These are phyloP conservation scores for Melanomma pulvis-pyrius DNA, from an alignment of 495 filamentous ascomycete genomes.

Conservation along the genomic window DNA sequence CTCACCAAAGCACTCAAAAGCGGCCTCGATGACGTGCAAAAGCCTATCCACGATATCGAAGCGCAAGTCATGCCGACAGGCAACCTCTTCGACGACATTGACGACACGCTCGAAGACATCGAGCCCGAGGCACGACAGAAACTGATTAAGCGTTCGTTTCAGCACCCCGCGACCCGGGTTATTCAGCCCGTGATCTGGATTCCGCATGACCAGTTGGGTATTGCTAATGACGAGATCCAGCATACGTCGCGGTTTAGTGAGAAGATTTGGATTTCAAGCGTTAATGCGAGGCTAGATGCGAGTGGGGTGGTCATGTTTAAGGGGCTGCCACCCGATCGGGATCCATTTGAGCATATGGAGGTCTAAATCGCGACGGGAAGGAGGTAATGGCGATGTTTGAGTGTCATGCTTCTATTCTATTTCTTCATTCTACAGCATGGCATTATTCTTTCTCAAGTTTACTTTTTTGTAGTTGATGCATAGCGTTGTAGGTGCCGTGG, in stretches of 20 bases:
- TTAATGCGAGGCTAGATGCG: constrained; percentile 82
- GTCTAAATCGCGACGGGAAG: constrained; percentile 9
- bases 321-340: constrained; percentile 81
- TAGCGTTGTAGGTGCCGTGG: neutral
- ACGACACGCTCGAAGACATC: constrained; percentile 92
- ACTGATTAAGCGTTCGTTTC: constrained; percentile 85
- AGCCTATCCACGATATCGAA: constrained; percentile 59
- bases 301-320: constrained; percentile 86
- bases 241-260: constrained; percentile 75
- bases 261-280: constrained; percentile 92
- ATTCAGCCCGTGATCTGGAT: constrained; percentile 92
- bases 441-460: neutral
- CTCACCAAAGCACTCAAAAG: constrained; percentile 22
- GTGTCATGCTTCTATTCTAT: neutral
- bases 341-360: constrained; percentile 40
- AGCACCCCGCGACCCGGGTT: constrained; percentile 84
- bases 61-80: constrained; percentile 71
- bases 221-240: constrained; percentile 87
- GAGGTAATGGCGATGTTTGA: neutral
- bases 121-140: constrained; percentile 87
- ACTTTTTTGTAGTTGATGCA: neutral
- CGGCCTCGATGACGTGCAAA: constrained; percentile 24
- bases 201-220: constrained; percentile 84
- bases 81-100: constrained; percentile 80
- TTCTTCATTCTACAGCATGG: neutral